Evolutionary conservation across 257 asterid species (phyloP).

Genomic region (Capsicum rhomboideum): DNA sequence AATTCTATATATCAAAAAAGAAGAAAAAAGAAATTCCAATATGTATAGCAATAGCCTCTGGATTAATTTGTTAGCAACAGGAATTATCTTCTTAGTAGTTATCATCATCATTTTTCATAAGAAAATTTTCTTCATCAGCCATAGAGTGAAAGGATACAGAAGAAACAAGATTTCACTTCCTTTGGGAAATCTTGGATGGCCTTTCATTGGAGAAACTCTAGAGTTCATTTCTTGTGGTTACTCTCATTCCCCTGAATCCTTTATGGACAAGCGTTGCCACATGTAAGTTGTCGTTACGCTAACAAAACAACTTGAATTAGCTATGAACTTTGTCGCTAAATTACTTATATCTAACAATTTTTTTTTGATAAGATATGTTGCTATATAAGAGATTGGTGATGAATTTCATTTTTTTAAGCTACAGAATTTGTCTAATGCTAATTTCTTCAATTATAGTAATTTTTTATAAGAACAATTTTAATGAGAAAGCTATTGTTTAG

Average conservation of each 20-base stretch:
- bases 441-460: background rate
- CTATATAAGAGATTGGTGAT: background rate
- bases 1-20: background rate
- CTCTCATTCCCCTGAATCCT: conserved; percentile 63
- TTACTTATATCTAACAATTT: background rate
- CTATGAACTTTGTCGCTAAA: background rate
- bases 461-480: background rate
- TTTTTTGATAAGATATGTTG: background rate
- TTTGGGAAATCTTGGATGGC: conserved; percentile 73
- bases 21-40: background rate
- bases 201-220: conserved; percentile 78
- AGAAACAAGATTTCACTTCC: conserved; percentile 31
- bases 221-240: conserved; percentile 77
- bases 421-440: background rate
- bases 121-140: conserved; percentile 6
- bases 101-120: conserved; percentile 20
- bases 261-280: conserved; percentile 63
- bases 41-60: background rate
- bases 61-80: conserved; percentile 20
- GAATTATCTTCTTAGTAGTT: conserved; percentile 12
- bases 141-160: background rate
- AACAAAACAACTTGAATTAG: no score
- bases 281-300: conserved; percentile 30
- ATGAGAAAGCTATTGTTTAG: background rate
- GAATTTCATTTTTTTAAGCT: background rate